phyloP scores from a whole-genome alignment of 2,329 filamentous ascomycete genomes.

The Fusarium equiseti region DNA sequence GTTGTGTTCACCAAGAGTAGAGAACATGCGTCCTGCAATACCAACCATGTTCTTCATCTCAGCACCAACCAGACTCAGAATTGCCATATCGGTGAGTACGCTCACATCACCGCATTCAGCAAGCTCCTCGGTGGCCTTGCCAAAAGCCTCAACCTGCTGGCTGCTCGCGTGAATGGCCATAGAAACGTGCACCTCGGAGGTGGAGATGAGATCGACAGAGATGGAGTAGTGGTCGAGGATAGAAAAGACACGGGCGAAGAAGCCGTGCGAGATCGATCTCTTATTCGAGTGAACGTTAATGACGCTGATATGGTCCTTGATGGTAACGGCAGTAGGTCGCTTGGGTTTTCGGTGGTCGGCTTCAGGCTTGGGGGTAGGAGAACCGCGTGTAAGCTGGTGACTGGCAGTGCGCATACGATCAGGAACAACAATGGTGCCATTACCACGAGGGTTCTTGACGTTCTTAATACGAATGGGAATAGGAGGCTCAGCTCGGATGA shows the following conservation, averaged over 20 bases:
- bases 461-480: conserved; percentile 94
- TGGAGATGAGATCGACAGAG: conserved; percentile 96
- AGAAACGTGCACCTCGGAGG: conserved; percentile 95
- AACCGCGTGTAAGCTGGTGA: conserved; percentile 68
- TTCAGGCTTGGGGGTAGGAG: conserved; percentile 57
- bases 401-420: conserved; percentile 69
- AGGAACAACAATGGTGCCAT: conserved; percentile 85
- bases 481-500: conserved; percentile 80
- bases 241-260: conserved; percentile 93
- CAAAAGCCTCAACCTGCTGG: conserved; percentile 70
- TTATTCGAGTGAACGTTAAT: conserved; percentile 99
- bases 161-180: conserved; percentile 93
- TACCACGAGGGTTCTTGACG: conserved; percentile 85
- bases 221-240: conserved; percentile 89
- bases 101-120: conserved; percentile 89
- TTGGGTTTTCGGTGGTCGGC: conserved; percentile 68
- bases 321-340: conserved; percentile 89
- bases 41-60: conserved; percentile 99
- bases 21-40: conserved; percentile 94
- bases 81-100: conserved; percentile 91
- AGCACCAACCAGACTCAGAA: conserved; percentile 91
- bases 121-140: conserved; percentile 78
- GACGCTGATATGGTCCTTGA: conserved; percentile 96
- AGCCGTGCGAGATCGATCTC: conserved; percentile 93
- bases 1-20: conserved; percentile 89